Base-by-base conservation (phyloP, 1,284 basidiomycete genomes). In the Cryptococcus neoformans region DNA sequence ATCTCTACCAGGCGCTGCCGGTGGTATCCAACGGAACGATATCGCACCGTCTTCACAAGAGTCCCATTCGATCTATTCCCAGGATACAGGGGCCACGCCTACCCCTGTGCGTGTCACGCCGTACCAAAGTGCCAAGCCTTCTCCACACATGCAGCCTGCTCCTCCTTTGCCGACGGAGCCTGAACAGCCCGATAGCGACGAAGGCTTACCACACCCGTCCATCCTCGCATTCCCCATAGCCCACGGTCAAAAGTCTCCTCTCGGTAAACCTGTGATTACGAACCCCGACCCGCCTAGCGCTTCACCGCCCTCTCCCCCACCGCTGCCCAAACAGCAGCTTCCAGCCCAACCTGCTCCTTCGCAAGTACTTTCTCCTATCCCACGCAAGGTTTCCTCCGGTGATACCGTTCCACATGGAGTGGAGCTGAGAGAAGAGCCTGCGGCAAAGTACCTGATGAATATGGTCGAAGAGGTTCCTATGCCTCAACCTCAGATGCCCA, bases 361-460 rank as follows among this genome's bases (percentile, higher is more conserved):
- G 2, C 14, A 58, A 16, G 56, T 71, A 9, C 59, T 63, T 6
- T 63, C 68, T 2, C 70, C 68, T 16, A 62, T 57, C 4, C 70
- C 70, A 14, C 59, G 65, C 34, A 54, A 62, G n/a, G 64, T 67
- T 14, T 65, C 70, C 3, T 60, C 64, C 4, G 62, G 62, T 38
- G 65, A 66, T 17, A 50, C 36, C 6, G 53, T 48, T 48, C 56
- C 40, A 16, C 28, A 35, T 28, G 40, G 44, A 12, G 56, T 40
- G 10, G 62, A 59, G n/a, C 36, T 74, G 16, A 62, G 66, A 7
- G 66, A 74, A 17, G 72, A 75, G 60, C 74, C 74, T 5, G 70
- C 73, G 1, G 73, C 73, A 12, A 57, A 69, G 57, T 75, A 75
- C 54, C 63, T 75, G 35, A 73, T 73, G 70, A 75, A 73, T 58